phyloP scores from a whole-genome alignment of 2,329 filamentous ascomycete genomes.

The Boeremia exigua region DNA sequence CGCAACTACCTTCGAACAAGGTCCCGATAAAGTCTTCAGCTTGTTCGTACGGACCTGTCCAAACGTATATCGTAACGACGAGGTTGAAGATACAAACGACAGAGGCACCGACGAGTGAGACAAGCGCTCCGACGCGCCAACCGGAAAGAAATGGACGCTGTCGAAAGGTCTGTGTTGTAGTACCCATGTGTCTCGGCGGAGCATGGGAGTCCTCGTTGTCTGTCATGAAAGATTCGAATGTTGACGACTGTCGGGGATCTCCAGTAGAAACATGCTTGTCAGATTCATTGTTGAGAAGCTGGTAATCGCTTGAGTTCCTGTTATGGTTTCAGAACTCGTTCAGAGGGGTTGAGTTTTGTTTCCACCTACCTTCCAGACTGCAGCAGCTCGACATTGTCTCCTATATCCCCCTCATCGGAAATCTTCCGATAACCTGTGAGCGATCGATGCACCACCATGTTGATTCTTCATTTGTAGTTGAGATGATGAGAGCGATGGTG shows the following conservation, averaged over 20 bases:
- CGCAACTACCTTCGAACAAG: constrained; percentile 9
- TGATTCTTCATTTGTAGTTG: not conserved
- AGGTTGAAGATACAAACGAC: constrained; percentile 10
- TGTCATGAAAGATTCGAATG: not conserved
- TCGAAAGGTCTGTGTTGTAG: not conserved
- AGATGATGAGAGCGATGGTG: not conserved
- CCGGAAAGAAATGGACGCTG: constrained; percentile 1
- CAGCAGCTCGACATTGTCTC: constrained; percentile 2
- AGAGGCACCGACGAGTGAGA: constrained; percentile 11
- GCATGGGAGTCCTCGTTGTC: not conserved
- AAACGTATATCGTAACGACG: constrained; percentile 9
- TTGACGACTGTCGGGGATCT: not conserved
- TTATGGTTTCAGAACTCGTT: not conserved
- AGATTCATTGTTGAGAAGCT: not conserved
- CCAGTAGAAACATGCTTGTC: not conserved
- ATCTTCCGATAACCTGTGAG: constrained; percentile 1
- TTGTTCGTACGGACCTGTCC: not conserved
- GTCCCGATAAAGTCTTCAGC: not conserved
- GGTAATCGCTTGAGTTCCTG: not conserved
- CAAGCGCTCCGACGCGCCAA: constrained; percentile 16
- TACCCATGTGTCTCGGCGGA: not conserved
- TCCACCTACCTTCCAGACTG: not conserved
- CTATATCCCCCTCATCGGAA: not conserved
- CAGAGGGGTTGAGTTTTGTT: not conserved
- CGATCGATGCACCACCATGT: constrained; percentile 3